Conservation (phyloP, 2,329 filamentous ascomycete species). For the Ilyonectria mors-panacis region DNA sequence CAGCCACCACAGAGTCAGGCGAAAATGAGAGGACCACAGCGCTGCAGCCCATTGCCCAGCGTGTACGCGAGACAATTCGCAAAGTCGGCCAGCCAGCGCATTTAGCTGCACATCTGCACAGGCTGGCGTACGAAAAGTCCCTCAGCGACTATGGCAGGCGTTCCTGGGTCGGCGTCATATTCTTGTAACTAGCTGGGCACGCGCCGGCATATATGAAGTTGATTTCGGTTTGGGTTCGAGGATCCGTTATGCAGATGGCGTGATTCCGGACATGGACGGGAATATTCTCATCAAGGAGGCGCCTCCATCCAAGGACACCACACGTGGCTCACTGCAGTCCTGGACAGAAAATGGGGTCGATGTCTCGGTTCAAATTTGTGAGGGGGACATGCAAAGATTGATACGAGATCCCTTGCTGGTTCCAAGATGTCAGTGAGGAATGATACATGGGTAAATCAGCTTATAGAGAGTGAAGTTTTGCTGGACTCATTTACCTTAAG, state of each 20-base stretch:
- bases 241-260: constrained; percentile 40
- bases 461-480: no score
- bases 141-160: constrained; percentile 48
- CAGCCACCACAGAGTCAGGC: not conserved
- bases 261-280: constrained; percentile 43
- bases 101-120: constrained; percentile 38
- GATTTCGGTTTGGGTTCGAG: constrained; percentile 42
- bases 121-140: constrained; percentile 43
- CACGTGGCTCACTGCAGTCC: not conserved
- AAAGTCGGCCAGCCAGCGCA: constrained; percentile 11
- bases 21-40: not conserved
- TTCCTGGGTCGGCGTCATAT: constrained; percentile 45
- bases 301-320: not conserved
- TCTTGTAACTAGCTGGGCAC: constrained; percentile 46
- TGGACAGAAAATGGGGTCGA: constrained; percentile 47
- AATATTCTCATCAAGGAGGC: constrained; percentile 45
- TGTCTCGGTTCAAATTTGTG: constrained; percentile 37
- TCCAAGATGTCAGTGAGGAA: not conserved
- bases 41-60: not conserved
- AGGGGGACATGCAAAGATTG: constrained; percentile 36
- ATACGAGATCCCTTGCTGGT: constrained; percentile 37
- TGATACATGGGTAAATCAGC: not conserved
- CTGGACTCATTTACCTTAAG: no score
- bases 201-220: constrained; percentile 44
- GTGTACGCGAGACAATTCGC: constrained; percentile 36